These are phyloP conservation scores for Clitoria ternatea DNA, from an alignment of 306 rosid genomes.

Conservation along the genomic window DNA sequence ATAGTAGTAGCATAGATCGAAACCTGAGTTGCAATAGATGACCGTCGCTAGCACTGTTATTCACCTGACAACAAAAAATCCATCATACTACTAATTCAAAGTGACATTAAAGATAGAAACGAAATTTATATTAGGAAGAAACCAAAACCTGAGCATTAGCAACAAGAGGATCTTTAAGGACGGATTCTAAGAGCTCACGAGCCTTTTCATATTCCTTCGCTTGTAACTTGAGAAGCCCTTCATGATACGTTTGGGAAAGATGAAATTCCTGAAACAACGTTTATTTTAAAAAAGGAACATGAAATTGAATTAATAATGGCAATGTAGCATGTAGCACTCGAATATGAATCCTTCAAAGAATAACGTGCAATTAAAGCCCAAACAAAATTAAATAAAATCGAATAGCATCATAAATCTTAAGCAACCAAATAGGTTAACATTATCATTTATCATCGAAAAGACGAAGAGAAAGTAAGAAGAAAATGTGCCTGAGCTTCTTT, in stretches of 20 bases:
- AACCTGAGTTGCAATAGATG: conserved; percentile 96
- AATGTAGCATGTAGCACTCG: background rate
- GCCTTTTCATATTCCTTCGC: conserved; percentile 84
- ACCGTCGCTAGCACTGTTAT: conserved; percentile 67
- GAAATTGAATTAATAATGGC: background rate
- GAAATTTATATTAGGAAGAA: background rate
- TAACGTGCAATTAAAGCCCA: background rate
- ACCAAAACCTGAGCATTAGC: conserved; percentile 57
- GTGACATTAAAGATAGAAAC: background rate
- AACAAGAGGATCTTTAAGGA: conserved; percentile 76
- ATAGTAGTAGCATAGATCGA: conserved; percentile 12
- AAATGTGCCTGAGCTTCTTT: conserved; percentile 87
- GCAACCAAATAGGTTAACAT: background rate
- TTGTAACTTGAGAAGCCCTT: conserved; percentile 84
- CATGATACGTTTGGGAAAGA: conserved; percentile 90
- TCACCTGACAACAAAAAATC: conserved; percentile 47
- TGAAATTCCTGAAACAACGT: conserved; percentile 78
- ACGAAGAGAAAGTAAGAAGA: conserved; percentile 2
- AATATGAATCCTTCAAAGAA: conserved; percentile 1
- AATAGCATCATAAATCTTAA: too few species aligned
- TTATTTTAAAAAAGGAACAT: background rate
- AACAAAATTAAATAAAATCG: background rate
- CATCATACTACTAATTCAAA: conserved; percentile 12
- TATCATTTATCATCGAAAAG: background rate
- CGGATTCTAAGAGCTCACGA: conserved; percentile 70